Base-by-base conservation (phyloP, 2,329 filamentous ascomycete species). In the Hirsutella minnesotensis region DNA sequence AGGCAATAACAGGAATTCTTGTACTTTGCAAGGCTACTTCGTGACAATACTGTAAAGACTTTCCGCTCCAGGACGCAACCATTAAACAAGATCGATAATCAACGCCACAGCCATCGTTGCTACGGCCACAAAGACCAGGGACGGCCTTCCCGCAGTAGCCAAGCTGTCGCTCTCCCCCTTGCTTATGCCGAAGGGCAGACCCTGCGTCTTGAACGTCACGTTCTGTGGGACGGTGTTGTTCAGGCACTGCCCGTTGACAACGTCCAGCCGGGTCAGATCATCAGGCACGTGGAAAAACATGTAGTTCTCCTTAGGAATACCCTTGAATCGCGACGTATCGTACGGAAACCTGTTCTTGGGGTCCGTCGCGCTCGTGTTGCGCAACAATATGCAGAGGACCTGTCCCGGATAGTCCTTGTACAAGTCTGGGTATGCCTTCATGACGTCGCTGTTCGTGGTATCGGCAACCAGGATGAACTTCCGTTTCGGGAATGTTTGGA, bases 231-330 rank as follows among this genome's bases (percentile, higher is more conserved):
- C 71, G 0, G 68, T 71, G 24, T 61, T 52, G 51, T 87, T 88
- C 52, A 77, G 70, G 57, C 84, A 88, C 45, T 81, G 68, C 1
- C 83, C 83, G 37, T 74, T 75, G 3, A 65, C 69, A 46, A 89
- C 77, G 52, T 89, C 81, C 46, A 86, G 60, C 3, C 70, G 69
- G 7, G 53, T 69, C 31, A 89, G 60, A 51, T 89, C 84, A 57
- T 87, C 78, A 1, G 83, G 73, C 16, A 81, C 71, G 15, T 72
- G 65, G 68, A 90, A 89, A 64, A 90, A 89, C 83, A 89, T 88
- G 64, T 86, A 89, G 49, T 67, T 73, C 27, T 68, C 68, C 57
- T 81, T 75, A 40, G 81, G 73, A 36, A 89, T 56, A 3, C 66
- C 72, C 61, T 84, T 66, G 64, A 89, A 89, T 0, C 79, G 80